phyloP scores from a whole-genome alignment of 306 rosid genomes.

The Inga oerstediana region DNA sequence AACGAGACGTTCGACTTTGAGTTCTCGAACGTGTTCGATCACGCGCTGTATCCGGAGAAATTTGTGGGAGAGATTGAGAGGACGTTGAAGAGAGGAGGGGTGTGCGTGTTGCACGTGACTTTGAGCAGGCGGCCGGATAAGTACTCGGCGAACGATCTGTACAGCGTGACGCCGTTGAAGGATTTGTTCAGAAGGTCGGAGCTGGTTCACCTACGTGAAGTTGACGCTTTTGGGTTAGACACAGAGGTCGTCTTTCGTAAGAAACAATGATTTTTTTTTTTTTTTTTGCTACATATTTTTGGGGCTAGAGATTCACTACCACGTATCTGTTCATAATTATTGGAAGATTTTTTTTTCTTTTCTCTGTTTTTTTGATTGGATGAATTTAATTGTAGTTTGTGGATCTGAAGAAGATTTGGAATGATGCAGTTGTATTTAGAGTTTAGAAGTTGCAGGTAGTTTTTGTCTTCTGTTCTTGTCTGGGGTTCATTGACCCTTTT shows the following conservation, averaged over 20 bases:
- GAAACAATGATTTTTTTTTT: neutral
- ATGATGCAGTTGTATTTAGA: neutral
- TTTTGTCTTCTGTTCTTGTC: neutral
- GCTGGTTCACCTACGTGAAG: slow-evolving; percentile 54
- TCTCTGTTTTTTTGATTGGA: neutral
- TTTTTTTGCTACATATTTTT: neutral
- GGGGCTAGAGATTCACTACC: neutral
- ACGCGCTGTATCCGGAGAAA: slow-evolving; percentile 77
- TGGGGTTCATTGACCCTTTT: neutral
- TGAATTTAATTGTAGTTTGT: neutral
- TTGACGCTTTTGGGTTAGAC: slow-evolving; percentile 90
- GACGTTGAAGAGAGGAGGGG: slow-evolving; percentile 75
- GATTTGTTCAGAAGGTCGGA: slow-evolving; percentile 51
- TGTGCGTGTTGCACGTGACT: slow-evolving; percentile 81
- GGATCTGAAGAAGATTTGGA: neutral
- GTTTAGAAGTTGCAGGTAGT: neutral
- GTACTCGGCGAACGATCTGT: slow-evolving; percentile 89
- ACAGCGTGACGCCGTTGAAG: slow-evolving; percentile 65
- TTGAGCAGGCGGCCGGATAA: slow-evolving; percentile 66
- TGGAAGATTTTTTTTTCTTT: accelerated
- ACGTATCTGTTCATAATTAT: neutral
- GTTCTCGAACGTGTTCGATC: slow-evolving; percentile 95
- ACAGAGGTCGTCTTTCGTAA: slow-evolving; percentile 77
- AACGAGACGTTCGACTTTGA: slow-evolving; percentile 74
- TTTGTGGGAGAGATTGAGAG: slow-evolving; percentile 88